These are phyloP conservation scores for Jasminum sambac DNA, from an alignment of 257 asterid genomes.

Conservation along the genomic window DNA sequence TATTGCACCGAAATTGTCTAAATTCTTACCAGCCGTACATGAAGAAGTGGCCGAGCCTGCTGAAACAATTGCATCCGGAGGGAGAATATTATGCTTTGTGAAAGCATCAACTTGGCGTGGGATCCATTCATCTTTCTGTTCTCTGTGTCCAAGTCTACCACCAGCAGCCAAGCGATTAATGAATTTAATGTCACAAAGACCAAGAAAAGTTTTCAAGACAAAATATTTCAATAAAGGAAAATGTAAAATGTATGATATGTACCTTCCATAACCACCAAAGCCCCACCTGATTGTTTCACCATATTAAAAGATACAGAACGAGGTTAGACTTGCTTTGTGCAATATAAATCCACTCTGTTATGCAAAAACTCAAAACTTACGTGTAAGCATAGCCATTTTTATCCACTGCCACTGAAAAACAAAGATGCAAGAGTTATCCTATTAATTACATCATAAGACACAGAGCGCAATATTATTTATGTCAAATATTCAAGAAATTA, in stretches of 20 bases:
- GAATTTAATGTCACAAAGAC: slow-evolving; percentile 22
- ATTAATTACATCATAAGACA: slow-evolving; percentile 17
- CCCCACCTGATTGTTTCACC: slow-evolving; percentile 72
- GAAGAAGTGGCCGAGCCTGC: slow-evolving; percentile 88
- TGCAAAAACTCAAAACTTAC: slow-evolving; percentile 53
- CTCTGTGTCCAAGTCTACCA: slow-evolving; percentile 94
- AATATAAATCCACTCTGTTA: slow-evolving; percentile 22
- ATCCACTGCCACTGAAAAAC: slow-evolving; percentile 82
- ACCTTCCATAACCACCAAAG: slow-evolving; percentile 99
- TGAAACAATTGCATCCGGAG: slow-evolving; percentile 80
- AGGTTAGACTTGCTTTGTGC: slow-evolving; percentile 18
- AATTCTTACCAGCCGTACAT: slow-evolving; percentile 82
- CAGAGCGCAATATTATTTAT: not conserved
- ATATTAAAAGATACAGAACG: slow-evolving; percentile 13
- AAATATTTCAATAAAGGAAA: not conserved
- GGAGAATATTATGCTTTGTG: slow-evolving; percentile 74
- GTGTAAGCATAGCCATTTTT: slow-evolving; percentile 89
- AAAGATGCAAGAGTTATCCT: slow-evolving; percentile 28
- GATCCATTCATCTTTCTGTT: slow-evolving; percentile 86
- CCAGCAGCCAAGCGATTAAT: slow-evolving; percentile 26
- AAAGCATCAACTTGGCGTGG: slow-evolving; percentile 88
- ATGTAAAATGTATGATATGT: slow-evolving; percentile 21
- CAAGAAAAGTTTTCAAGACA: slow-evolving; percentile 15
- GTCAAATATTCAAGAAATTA: no score
- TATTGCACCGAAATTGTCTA: slow-evolving; percentile 9